Evolutionary conservation across 192 early-diverging fungal genomes (phyloP).

Genomic region (Backusella morwellensis): DNA sequence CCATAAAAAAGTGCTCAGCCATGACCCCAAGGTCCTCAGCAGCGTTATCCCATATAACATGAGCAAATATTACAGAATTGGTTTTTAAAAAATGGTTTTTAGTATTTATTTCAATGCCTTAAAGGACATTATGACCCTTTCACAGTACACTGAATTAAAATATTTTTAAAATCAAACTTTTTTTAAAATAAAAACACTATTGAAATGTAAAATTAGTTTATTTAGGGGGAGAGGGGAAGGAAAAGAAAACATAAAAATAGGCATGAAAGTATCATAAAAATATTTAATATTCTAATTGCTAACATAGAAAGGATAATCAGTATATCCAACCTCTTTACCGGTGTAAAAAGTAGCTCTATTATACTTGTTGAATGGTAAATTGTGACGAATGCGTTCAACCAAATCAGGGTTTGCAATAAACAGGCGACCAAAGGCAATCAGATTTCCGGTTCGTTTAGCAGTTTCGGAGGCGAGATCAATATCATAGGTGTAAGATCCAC

Average conservation of each 20-base stretch:
- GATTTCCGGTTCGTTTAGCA: slow-evolving; percentile 7
- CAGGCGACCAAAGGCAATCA: slow-evolving; percentile 1
- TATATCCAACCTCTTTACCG: background rate
- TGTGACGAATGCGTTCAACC: background rate
- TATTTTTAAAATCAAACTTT: too few relatives aligned
- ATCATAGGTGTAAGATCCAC: slow-evolving; percentile 23
- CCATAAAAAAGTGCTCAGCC: too few relatives aligned
- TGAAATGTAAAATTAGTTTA: too few relatives aligned
- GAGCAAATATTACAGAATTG: too few relatives aligned
- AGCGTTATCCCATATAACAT: too few relatives aligned
- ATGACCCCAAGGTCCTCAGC: too few relatives aligned
- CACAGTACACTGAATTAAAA: too few relatives aligned
- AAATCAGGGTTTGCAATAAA: slow-evolving; percentile 7
- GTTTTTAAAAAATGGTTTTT: too few relatives aligned
- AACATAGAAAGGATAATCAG: slow-evolving; percentile 1
- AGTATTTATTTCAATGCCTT: too few relatives aligned
- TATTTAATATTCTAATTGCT: background rate
- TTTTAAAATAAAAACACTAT: too few relatives aligned
- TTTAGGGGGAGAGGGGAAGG: too few relatives aligned
- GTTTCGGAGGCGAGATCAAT: background rate
- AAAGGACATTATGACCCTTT: too few relatives aligned
- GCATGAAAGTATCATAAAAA: background rate
- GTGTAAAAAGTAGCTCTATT: background rate
- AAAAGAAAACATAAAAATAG: background rate
- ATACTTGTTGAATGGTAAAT: background rate